A percentile compares a stretch with the other conserved stretches of the same genome.
Evolutionary conservation across 805 yeast genomes (phyloP).

Genomic region (Teunomyces lycoperdinae): DNA sequence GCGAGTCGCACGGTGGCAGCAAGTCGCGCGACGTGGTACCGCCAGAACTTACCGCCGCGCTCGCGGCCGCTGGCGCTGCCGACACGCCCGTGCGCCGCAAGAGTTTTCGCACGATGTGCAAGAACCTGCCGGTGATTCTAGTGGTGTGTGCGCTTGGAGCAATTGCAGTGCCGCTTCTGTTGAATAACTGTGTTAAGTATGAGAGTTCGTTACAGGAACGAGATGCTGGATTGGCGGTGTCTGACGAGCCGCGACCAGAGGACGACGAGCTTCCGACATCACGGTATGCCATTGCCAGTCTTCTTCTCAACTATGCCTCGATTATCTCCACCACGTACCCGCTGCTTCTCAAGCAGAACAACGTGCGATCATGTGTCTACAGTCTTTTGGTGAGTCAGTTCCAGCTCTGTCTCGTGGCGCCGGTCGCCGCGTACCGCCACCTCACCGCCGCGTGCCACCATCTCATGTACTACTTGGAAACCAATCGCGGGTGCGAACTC

Average conservation of each 20-base stretch:
- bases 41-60: conserved; percentile 12
- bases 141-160: conserved; percentile 33
- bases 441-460: conserved; percentile 26
- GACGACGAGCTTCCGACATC: conserved; percentile 12
- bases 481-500: conserved; percentile 8
- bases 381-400: conserved; percentile 27
- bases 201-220: conserved; percentile 28
- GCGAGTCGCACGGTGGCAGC: neutral
- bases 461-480: conserved; percentile 29
- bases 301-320: conserved; percentile 21
- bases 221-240: conserved; percentile 3
- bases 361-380: conserved; percentile 17
- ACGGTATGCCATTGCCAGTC: conserved; percentile 19
- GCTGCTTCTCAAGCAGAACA: conserved; percentile 10
- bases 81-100: conserved; percentile 16
- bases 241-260: too few relatives aligned
- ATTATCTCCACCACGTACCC: conserved; percentile 23
- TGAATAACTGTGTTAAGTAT: conserved; percentile 31
- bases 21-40: conserved; percentile 1
- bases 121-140: conserved; percentile 23
- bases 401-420: conserved; percentile 23
- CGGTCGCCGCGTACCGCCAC: conserved; percentile 23
- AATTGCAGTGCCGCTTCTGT: conserved; percentile 27
- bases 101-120: conserved; percentile 19
- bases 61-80: conserved; percentile 13